Evolutionary conservation across 1,139 yeast genomes (phyloP).

Genomic region (Suhomyces anneliseae): DNA sequence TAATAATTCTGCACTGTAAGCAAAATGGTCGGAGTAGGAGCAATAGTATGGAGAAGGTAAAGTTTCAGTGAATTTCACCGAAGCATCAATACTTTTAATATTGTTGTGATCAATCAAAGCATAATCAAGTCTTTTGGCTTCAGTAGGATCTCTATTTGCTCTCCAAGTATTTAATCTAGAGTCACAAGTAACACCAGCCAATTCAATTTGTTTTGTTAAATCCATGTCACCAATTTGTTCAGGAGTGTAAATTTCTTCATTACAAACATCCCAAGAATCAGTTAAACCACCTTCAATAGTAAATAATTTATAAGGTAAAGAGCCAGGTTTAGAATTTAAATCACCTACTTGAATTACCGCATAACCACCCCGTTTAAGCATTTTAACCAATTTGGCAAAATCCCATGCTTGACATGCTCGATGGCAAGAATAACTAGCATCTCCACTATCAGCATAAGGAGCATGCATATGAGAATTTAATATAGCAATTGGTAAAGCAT

Average conservation of each 20-base stretch:
- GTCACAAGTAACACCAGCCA: constrained; percentile 90
- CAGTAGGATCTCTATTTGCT: constrained; percentile 53
- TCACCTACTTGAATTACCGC: constrained; percentile 92
- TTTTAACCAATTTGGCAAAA: constrained; percentile 63
- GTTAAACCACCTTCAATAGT: constrained; percentile 66
- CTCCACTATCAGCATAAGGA: constrained; percentile 81
- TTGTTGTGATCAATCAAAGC: constrained; percentile 67
- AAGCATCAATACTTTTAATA: constrained; percentile 56
- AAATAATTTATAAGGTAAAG: constrained; percentile 75
- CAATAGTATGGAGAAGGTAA: constrained; percentile 57
- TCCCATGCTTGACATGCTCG: constrained; percentile 98
- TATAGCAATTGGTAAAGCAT: constrained; percentile 64
- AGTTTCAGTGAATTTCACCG: constrained; percentile 70
- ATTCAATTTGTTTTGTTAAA: constrained; percentile 65
- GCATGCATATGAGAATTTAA: constrained; percentile 97
- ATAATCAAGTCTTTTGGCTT: constrained; percentile 90
- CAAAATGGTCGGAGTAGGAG: constrained; percentile 93
- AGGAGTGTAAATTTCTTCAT: constrained; percentile 27
- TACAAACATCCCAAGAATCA: constrained; percentile 82
- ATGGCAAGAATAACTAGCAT: constrained; percentile 87
- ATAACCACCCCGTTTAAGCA: constrained; percentile 72
- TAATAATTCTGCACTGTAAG: constrained; percentile 60
- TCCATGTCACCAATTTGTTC: constrained; percentile 50
- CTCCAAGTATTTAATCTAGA: constrained; percentile 88
- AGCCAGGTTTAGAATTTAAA: constrained; percentile 83